A percentile compares a stretch with the other conserved stretches of the same genome.
phyloP scores from a whole-genome alignment of 2,329 filamentous ascomycete species.

The Fusarium kyushuense region DNA sequence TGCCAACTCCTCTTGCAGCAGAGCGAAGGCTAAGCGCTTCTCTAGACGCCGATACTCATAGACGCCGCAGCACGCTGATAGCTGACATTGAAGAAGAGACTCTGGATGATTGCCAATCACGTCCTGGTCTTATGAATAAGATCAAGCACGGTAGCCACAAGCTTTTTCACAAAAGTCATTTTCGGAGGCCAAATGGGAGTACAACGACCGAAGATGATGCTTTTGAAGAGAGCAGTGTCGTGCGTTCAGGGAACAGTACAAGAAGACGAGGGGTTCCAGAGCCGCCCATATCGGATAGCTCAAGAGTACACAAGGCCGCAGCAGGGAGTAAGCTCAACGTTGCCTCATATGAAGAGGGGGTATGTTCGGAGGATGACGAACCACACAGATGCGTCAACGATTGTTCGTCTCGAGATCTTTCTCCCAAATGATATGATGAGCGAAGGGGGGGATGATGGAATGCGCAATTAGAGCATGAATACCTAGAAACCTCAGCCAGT shows the following conservation, averaged over 20 bases:
- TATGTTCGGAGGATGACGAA: slow-evolving; percentile 52
- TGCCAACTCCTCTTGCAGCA: slow-evolving; percentile 5
- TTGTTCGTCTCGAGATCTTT: slow-evolving; percentile 23
- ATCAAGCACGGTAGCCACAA: slow-evolving; percentile 47
- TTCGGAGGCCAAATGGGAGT: slow-evolving; percentile 24
- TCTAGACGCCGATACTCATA: slow-evolving; percentile 43
- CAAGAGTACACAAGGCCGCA: slow-evolving; percentile 45
- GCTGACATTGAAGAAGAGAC: slow-evolving; percentile 14
- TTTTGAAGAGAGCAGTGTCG: background rate
- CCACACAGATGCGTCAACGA: slow-evolving; percentile 51
- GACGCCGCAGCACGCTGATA: slow-evolving; percentile 46
- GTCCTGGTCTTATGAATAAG: slow-evolving; percentile 47
- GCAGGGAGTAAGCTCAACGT: slow-evolving; percentile 34
- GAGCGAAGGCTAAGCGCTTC: slow-evolving; percentile 43
- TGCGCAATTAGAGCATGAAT: background rate
- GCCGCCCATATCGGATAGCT: slow-evolving; percentile 31
- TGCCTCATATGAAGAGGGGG: slow-evolving; percentile 25
- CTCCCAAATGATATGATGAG: slow-evolving; percentile 5
- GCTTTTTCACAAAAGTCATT: slow-evolving; percentile 43
- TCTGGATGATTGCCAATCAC: slow-evolving; percentile 21
- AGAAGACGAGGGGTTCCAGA: slow-evolving; percentile 32
- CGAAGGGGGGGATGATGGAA: background rate
- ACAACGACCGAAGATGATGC: slow-evolving; percentile 4
- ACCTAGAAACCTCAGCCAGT: slow-evolving; percentile 10
- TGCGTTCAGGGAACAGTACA: slow-evolving; percentile 42